A percentile compares a stretch with the other conserved stretches of the same genome.
Evolutionary conservation across 2,329 filamentous ascomycete species (phyloP).

Genomic region (Colletotrichum sp.): DNA sequence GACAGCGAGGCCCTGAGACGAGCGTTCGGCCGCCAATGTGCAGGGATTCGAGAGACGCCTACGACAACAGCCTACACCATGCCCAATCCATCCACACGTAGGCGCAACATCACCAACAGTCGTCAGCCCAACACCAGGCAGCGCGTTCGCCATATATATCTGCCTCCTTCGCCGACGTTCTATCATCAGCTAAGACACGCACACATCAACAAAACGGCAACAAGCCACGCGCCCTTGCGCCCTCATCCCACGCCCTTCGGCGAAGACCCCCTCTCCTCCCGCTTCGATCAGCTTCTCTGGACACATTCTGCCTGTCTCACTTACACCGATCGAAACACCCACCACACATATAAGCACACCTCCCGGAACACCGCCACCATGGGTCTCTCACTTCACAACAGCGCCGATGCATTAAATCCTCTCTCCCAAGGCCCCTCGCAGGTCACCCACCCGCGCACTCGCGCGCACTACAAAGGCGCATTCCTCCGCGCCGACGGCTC

Average conservation of each 20-base stretch:
- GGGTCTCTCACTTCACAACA: conserved; percentile 7
- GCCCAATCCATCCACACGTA: neutral
- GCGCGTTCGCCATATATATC: neutral
- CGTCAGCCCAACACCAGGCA: neutral
- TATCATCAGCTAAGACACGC: neutral
- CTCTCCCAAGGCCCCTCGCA: neutral
- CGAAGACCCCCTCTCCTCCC: neutral
- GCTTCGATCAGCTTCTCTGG: neutral
- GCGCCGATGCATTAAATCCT: neutral
- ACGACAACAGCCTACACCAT: neutral
- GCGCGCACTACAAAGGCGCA: conserved; percentile 1
- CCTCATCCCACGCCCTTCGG: neutral
- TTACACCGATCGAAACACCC: neutral
- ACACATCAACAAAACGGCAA: neutral
- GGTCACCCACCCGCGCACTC: neutral
- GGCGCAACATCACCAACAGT: neutral
- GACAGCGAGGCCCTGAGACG: neutral
- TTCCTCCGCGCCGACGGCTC: neutral
- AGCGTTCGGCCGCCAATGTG: neutral
- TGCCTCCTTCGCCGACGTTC: neutral
- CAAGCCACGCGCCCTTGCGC: neutral
- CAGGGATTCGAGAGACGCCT: neutral
- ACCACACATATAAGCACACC: neutral
- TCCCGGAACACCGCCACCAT: neutral
- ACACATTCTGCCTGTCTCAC: neutral